These are phyloP conservation scores for Yamadazyma triangularis DNA, from an alignment of 1,139 yeast genomes.

Conservation along the genomic window DNA sequence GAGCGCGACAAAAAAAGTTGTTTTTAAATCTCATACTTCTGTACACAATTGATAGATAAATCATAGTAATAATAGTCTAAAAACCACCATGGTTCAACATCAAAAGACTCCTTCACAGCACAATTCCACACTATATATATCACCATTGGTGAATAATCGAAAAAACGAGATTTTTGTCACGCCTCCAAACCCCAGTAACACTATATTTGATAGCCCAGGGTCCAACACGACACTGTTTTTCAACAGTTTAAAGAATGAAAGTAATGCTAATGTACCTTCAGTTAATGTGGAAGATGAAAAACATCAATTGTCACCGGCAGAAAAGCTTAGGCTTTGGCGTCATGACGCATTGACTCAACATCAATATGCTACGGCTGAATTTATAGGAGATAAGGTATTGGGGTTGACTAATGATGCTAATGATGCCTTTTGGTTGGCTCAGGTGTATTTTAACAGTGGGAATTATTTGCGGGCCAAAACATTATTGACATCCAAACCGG, in stretches of 20 bases:
- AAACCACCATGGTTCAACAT: constrained; percentile 25
- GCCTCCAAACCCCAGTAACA: constrained; percentile 48
- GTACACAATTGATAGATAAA: too few species aligned
- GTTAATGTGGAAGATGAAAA: neutral
- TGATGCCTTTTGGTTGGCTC: constrained; percentile 97
- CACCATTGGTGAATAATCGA: constrained; percentile 51
- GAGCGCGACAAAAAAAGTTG: too few species aligned
- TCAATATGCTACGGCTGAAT: constrained; percentile 85
- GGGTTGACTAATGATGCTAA: constrained; percentile 79
- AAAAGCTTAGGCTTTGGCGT: constrained; percentile 83
- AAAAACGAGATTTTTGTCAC: constrained; percentile 49
- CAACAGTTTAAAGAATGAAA: constrained; percentile 22
- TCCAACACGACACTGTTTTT: constrained; percentile 40
- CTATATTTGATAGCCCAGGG: constrained; percentile 42
- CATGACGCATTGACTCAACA: constrained; percentile 94
- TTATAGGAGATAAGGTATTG: constrained; percentile 82
- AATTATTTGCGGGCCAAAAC: constrained; percentile 77
- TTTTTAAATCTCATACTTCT: too few species aligned
- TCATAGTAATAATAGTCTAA: neutral
- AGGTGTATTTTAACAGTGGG: constrained; percentile 73
- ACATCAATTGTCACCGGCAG: constrained; percentile 63
- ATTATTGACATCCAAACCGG: constrained; percentile 42
- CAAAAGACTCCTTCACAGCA: constrained; percentile 45
- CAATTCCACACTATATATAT: constrained; percentile 59
- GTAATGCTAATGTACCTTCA: constrained; percentile 7